Evolutionary conservation across 2,329 filamentous ascomycete species (phyloP).

Genomic region (Stachybotrys chartarum): DNA sequence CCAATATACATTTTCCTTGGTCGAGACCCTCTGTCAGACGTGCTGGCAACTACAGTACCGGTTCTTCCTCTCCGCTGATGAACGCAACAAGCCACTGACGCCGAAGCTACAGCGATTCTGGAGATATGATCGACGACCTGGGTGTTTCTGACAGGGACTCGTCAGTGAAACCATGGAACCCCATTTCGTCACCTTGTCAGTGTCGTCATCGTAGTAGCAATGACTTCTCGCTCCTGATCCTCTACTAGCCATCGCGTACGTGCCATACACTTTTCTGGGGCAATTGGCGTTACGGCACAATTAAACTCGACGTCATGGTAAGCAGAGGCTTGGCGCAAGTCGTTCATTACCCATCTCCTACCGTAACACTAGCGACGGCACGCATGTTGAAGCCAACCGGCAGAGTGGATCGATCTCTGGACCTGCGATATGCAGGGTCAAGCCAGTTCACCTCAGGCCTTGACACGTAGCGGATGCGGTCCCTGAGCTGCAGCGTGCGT

Average conservation of each 20-base stretch:
- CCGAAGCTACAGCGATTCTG: neutral
- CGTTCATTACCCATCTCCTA: neutral
- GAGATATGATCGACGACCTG: neutral
- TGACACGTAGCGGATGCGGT: slow-evolving; percentile 1
- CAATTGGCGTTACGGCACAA: neutral
- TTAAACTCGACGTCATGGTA: neutral
- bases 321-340: neutral
- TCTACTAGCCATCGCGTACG: neutral
- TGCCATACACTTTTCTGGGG: no score
- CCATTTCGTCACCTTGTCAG: neutral
- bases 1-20: no score
- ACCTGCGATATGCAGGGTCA: neutral
- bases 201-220: neutral
- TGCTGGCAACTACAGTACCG: neutral
- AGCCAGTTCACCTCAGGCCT: neutral
- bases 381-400: neutral
- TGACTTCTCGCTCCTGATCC: neutral
- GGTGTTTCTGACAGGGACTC: neutral
- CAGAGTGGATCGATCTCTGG: neutral
- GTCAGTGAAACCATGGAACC: neutral
- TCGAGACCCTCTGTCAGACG: no score
- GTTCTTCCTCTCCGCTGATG: neutral
- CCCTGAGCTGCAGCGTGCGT: neutral
- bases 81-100: no score
- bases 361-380: neutral